A percentile compares a stretch with the other conserved stretches of the same genome.
These are phyloP conservation scores for Handroanthus guayacan DNA, from an alignment of 257 asterid genomes.

Conservation along the genomic window DNA sequence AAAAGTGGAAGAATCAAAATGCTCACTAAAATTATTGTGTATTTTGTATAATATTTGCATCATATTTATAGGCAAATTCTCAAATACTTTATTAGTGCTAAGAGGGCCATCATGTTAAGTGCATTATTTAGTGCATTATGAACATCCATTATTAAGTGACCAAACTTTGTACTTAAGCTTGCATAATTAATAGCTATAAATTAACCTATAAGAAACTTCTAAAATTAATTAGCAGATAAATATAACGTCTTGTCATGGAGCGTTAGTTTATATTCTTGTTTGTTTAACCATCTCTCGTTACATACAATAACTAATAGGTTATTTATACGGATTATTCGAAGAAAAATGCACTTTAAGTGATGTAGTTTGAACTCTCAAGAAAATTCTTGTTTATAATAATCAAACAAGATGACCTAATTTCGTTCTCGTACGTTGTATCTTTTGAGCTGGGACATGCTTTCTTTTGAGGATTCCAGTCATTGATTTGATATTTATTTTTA, in stretches of 20 bases:
- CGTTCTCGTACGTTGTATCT: not conserved
- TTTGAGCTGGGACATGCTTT: not conserved
- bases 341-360: slow-evolving; percentile 26
- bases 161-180: no score
- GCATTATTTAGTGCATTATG: no score
- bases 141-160: no score
- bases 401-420: not conserved
- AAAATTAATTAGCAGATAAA: slow-evolving; percentile 10
- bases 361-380: slow-evolving; percentile 13
- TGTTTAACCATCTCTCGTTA: not conserved
- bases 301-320: not conserved
- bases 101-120: no score
- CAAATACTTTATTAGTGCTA: no score
- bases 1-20: no score
- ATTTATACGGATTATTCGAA: slow-evolving; percentile 8
- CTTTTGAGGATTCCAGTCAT: not conserved
- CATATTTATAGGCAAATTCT: no score
- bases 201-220: not conserved
- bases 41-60: no score
- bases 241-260: slow-evolving; percentile 32
- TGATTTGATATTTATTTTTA: not conserved
- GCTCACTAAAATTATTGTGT: no score
- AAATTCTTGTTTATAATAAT: not conserved
- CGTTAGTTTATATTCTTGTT: not conserved
- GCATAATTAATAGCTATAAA: no score